These are phyloP conservation scores for Linnemannia elongata DNA, from an alignment of 192 early-diverging fungal species.

Conservation along the genomic window DNA sequence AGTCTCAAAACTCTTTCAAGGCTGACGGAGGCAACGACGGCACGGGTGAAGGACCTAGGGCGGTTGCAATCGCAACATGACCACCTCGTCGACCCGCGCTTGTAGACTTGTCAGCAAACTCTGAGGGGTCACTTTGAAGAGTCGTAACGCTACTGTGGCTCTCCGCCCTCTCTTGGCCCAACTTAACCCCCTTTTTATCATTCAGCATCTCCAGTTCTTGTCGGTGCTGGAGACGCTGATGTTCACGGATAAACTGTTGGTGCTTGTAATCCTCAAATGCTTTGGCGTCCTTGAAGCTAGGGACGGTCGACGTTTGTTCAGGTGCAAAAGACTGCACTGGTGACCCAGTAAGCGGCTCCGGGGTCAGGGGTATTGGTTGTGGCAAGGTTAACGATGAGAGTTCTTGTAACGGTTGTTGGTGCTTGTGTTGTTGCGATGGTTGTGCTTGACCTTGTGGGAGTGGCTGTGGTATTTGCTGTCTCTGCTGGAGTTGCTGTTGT, in stretches of 20 bases:
- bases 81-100: not conserved
- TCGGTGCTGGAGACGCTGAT: slow-evolving; percentile 22
- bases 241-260: slow-evolving; percentile 25
- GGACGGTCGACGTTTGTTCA: not conserved
- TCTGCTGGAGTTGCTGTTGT: not conserved
- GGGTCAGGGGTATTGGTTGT: not conserved
- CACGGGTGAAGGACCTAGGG: not conserved
- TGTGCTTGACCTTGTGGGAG: not conserved
- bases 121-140: not conserved
- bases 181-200: too few relatives aligned
- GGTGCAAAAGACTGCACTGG: not conserved
- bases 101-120: not conserved
- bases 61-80: not conserved
- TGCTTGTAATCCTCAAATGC: slow-evolving; percentile 38
- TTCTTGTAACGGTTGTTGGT: not conserved
- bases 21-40: not conserved
- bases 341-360: not conserved
- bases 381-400: not conserved
- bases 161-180: not conserved
- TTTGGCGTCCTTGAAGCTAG: not conserved
- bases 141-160: not conserved
- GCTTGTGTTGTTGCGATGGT: not conserved
- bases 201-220: slow-evolving; percentile 9
- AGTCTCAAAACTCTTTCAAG: not conserved
- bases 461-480: not conserved